These are phyloP conservation scores for Westerdykella ornata DNA, from an alignment of 2,329 filamentous ascomycete genomes.

Conservation along the genomic window DNA sequence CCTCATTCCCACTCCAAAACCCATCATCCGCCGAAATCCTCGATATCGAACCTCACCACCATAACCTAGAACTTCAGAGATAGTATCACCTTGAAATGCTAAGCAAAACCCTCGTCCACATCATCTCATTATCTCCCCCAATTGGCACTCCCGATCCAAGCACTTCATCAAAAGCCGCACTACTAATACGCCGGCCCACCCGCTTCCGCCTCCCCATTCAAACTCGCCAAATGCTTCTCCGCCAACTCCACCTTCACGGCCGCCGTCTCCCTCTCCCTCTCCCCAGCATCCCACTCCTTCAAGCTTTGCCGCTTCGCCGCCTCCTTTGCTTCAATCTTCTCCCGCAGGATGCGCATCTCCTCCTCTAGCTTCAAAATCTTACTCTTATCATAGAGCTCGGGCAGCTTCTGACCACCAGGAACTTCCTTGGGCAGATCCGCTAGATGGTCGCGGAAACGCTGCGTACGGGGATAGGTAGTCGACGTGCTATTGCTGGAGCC, in stretches of 20 bases:
- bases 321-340: conserved; percentile 44
- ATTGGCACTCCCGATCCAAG: too few relatives aligned
- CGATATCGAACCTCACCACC: too few relatives aligned
- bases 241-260: conserved; percentile 43
- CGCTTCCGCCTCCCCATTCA: conserved; percentile 37
- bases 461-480: conserved; percentile 43
- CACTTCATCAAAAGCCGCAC: too few relatives aligned
- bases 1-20: too few relatives aligned
- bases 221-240: conserved; percentile 40
- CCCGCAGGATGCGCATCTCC: conserved; percentile 41
- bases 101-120: too few relatives aligned
- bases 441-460: conserved; percentile 42
- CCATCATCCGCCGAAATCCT: too few relatives aligned
- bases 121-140: too few relatives aligned
- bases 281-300: conserved; percentile 43
- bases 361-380: conserved; percentile 43
- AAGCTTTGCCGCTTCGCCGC: conserved; percentile 38
- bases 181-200: conserved; percentile 34
- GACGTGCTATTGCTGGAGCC: conserved; percentile 40
- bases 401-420: conserved; percentile 41
- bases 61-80: too few relatives aligned
- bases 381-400: conserved; percentile 39
- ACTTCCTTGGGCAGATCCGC: conserved; percentile 41
- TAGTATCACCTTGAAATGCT: too few relatives aligned
- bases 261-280: conserved; percentile 41